These are phyloP conservation scores for Leccinum disarticulatum DNA, from an alignment of 768 basidiomycete genomes.

Conservation along the genomic window DNA sequence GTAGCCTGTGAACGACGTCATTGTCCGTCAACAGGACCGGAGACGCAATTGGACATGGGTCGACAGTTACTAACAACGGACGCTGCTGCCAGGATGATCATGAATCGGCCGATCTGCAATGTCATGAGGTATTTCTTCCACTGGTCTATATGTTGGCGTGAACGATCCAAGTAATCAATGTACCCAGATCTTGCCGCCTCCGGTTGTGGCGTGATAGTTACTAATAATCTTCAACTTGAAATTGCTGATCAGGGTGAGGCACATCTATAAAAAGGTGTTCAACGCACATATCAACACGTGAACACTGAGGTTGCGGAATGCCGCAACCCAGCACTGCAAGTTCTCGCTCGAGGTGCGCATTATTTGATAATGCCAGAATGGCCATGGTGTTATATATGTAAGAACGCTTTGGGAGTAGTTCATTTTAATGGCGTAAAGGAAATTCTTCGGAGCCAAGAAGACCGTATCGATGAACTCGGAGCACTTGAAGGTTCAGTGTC, in stretches of 20 bases:
- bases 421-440: not conserved
- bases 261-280: not conserved
- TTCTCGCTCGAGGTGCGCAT: not conserved
- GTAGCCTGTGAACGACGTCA: slow-evolving; percentile 6
- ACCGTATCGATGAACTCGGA: slow-evolving; percentile 92
- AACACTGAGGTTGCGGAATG: slow-evolving; percentile 81
- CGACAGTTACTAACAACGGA: slow-evolving; percentile 14
- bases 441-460: slow-evolving; percentile 74
- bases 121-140: slow-evolving; percentile 27
- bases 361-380: slow-evolving; percentile 82
- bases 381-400: slow-evolving; percentile 98
- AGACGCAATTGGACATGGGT: not conserved
- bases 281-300: slow-evolving; percentile 94
- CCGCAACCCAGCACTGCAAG: slow-evolving; percentile 85
- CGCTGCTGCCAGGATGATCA: slow-evolving; percentile 13
- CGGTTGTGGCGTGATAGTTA: slow-evolving; percentile 91
- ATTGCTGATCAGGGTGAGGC: slow-evolving; percentile 1
- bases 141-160: slow-evolving; percentile 1
- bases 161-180: not conserved
- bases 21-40: not conserved
- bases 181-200: slow-evolving; percentile 35
- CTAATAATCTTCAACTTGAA: slow-evolving; percentile 77
- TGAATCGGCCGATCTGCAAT: slow-evolving; percentile 24
- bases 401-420: slow-evolving; percentile 60
- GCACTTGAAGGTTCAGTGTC: slow-evolving; percentile 90